Evolutionary conservation across 345 rosid genomes (phyloP), one percentile per base, ranked within the genome.

Genomic region (Anastatica hierochuntica): DNA sequence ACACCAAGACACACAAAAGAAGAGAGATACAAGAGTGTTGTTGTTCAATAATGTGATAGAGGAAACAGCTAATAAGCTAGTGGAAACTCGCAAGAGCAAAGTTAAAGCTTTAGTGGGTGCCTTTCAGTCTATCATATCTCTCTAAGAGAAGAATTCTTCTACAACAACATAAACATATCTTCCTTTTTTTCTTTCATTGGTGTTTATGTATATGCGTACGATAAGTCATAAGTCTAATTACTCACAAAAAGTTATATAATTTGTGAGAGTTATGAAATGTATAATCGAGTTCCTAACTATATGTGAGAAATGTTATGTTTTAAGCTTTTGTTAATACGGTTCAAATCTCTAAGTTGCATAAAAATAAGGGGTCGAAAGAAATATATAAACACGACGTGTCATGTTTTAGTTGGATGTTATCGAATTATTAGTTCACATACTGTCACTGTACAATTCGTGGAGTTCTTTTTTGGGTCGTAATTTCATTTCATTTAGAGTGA

Each of bases 61-160:
- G n/a, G n/a, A n/a, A n/a, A n/a, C n/a, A n/a, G n/a, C n/a, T n/a
- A n/a, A n/a, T 51, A 82, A 81, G 62, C 95, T 85, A 6, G 95
- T 50, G 23, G 77, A 78, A 78, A 78, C 82, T 52, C 80, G 84
- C 66, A 88, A 83, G 69, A 83, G 95, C 64, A 88, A 88, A 76
- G 98, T 92, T 17, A 83, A 88, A 67, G 98, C 95, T 57, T 76
- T 92, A 74, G 98, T 88, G 14, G 88, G 97, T 30, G 98, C 97
- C 36, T 92, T 92, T 62, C 97, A 92, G 72, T 72, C 97, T 2
- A 90, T 92, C 62, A 60, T 67, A 20, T 88, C 90, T 51, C 82
- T 88, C 40, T 90, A 83, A 66, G 89, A 81, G 29, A 39, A 16
- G 47, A 75, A 75, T 37, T 75, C 86, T 55, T 45, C 57, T 43